Evolutionary conservation across 2,329 filamentous ascomycete genomes (phyloP).

Genomic region (Aureobasidium vineae): DNA sequence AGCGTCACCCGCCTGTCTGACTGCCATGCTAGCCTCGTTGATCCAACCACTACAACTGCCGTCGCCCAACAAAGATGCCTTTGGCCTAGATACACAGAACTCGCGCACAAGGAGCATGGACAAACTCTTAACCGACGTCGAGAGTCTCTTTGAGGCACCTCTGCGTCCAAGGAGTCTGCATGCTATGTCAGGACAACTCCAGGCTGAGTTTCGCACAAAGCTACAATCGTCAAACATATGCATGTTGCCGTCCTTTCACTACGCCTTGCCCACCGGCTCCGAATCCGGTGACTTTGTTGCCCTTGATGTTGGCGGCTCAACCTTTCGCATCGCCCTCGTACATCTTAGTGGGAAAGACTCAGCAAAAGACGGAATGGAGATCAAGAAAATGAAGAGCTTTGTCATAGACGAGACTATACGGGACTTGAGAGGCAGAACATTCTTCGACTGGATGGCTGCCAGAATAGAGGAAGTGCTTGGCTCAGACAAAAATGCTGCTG

Average conservation of each 20-base stretch:
- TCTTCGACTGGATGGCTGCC: constrained; percentile 67
- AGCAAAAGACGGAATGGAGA: constrained; percentile 47
- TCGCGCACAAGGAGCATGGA: constrained; percentile 44
- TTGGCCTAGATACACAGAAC: constrained; percentile 12
- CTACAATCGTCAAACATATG: constrained; percentile 57
- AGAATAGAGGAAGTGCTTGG: constrained; percentile 57
- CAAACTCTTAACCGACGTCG: constrained; percentile 47
- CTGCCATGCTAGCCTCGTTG: constrained; percentile 30
- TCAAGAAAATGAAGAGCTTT: constrained; percentile 55
- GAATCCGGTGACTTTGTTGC: constrained; percentile 61
- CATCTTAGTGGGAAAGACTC: constrained; percentile 50
- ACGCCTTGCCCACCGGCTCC: constrained; percentile 58
- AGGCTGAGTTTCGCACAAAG: constrained; percentile 55
- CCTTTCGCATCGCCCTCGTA: constrained; percentile 61
- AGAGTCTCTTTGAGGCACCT: constrained; percentile 46
- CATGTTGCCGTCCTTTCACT: constrained; percentile 65
- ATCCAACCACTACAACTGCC: constrained; percentile 14
- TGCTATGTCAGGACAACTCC: constrained; percentile 46
- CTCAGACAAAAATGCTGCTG: constrained; percentile 40
- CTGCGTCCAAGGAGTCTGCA: constrained; percentile 44
- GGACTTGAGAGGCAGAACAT: constrained; percentile 54
- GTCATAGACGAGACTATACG: constrained; percentile 58
- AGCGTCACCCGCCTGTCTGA: constrained; percentile 25
- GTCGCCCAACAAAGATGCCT: constrained; percentile 21
- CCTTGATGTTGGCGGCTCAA: constrained; percentile 65